A percentile compares a stretch with the other conserved stretches of the same genome.
phyloP scores from a whole-genome alignment of 1,284 basidiomycete species.

The Ceratobasidium sp. region DNA sequence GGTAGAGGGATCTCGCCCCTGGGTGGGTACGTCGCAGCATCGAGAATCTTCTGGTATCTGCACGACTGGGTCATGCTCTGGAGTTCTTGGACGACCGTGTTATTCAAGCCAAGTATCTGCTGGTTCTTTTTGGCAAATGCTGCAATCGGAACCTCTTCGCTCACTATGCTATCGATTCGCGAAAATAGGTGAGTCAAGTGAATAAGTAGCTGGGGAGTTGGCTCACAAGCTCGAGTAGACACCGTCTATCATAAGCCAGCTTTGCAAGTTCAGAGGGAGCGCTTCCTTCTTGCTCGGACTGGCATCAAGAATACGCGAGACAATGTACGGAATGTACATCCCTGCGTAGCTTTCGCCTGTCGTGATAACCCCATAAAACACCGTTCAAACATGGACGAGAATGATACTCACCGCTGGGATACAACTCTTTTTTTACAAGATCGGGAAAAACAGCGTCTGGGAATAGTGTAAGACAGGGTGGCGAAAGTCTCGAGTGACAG shows the following conservation, averaged over 20 bases:
- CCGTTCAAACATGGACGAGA: neutral
- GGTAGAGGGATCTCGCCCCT: conserved; percentile 40
- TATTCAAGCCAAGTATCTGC: conserved; percentile 45
- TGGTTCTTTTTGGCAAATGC: conserved; percentile 43
- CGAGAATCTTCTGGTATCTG: conserved; percentile 45
- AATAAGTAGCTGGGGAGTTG: neutral
- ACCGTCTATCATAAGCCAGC: conserved; percentile 47
- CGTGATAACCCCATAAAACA: neutral
- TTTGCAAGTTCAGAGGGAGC: conserved; percentile 38
- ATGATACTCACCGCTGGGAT: conserved; percentile 46
- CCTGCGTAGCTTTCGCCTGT: conserved; percentile 25
- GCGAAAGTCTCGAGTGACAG: neutral
- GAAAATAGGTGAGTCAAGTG: neutral
- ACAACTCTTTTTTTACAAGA: conserved; percentile 44
- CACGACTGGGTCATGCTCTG: neutral
- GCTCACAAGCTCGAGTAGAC: conserved; percentile 43
- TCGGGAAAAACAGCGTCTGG: conserved; percentile 40
- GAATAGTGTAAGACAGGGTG: neutral
- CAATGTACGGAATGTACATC: conserved; percentile 53
- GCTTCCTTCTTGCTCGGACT: conserved; percentile 43
- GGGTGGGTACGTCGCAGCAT: conserved; percentile 46
- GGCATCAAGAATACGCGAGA: conserved; percentile 45
- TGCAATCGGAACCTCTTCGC: conserved; percentile 42
- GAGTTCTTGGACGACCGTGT: conserved; percentile 41
- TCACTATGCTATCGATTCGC: conserved; percentile 40